Evolutionary conservation across 371 early-diverging fungal species (phyloP), one percentile per base, ranked within the genome.

Genomic region (Parasitella parasitica): DNA sequence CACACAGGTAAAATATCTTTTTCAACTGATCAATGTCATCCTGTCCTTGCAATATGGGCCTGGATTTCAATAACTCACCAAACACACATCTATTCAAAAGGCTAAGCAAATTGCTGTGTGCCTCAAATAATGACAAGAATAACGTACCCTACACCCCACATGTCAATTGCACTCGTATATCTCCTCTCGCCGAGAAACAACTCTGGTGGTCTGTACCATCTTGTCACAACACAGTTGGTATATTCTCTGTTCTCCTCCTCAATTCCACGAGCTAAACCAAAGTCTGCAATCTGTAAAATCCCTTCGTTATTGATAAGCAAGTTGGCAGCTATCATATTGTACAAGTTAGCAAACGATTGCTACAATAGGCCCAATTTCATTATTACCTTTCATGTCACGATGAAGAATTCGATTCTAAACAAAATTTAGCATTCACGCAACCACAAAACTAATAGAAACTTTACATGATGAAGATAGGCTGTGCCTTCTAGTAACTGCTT

Each of bases 141-240:
- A 12, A 20, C 46, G 20, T 46, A 46, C 46, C 98, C 99, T 26
- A 96, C 86, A 51, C 95, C 92, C 99, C 99, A 99, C 81, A 99
- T 94, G 78, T 99, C 99, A 54, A 99, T 91, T 13, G 94, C 91
- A 34, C 81, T 86, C 2, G 87, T 87, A 76, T 99, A 99, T 20
- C 84, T 73, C 54, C 86, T 85, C 54, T 85, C 86, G 35, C 97
- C 99, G 16, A 97, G 75, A 32, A 99, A 83, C 24, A 99, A 80
- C 77, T 99, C 99, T 0, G 99, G 99, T 22, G 99, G 90, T 37
- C 99, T 90, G 74, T 99, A 99, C 97, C 97, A 98, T 54, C 95
- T 72, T 9, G 99, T 99, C 3, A 99, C 95, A 3, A 99, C 99
- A 52, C 94, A 92, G 48, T 86, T 85, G 15, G 97, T 96, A 73